Conservation (phyloP, 257 asterid species). For the Striga asiatica region DNA sequence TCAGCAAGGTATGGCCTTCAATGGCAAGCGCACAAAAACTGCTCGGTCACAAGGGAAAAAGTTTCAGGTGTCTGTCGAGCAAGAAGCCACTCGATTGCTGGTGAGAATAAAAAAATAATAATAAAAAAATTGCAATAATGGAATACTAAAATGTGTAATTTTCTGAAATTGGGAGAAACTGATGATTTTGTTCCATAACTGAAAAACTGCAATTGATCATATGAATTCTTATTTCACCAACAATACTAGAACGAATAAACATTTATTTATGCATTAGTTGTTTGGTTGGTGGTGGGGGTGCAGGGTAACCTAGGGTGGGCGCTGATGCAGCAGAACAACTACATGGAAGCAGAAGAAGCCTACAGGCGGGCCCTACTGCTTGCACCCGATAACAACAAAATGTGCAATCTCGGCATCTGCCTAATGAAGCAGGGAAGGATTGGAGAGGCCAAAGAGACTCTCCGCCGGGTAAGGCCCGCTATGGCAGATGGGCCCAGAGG, state of each 20-base stretch:
- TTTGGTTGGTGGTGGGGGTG: not conserved
- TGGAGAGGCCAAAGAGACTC: conserved; percentile 75
- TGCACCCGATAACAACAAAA: conserved; percentile 89
- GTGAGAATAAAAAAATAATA: too few relatives aligned
- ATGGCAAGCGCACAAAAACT: conserved; percentile 88
- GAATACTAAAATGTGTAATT: too few relatives aligned
- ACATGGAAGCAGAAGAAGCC: conserved; percentile 83
- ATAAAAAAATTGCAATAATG: too few relatives aligned
- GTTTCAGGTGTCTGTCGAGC: conserved; percentile 94
- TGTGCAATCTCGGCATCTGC: conserved; percentile 93
- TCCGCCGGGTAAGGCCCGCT: conserved; percentile 84
- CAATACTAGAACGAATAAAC: too few relatives aligned
- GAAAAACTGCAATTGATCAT: too few relatives aligned
- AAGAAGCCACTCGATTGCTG: conserved; percentile 89
- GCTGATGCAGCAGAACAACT: conserved; percentile 86
- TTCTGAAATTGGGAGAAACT: too few relatives aligned
- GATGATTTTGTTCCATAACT: too few relatives aligned
- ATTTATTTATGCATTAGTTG: too few relatives aligned
- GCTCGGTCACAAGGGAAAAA: conserved; percentile 97
- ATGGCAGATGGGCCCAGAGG: conserved; percentile 84
- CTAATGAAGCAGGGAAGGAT: conserved; percentile 91
- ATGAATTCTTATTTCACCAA: too few relatives aligned
- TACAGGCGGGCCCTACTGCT: conserved; percentile 67
- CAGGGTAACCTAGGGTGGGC: conserved; percentile 99
- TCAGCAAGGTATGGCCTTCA: conserved; percentile 93